Evolutionary conservation across 257 asterid species (phyloP).

Genomic region (Prunella vulgaris): DNA sequence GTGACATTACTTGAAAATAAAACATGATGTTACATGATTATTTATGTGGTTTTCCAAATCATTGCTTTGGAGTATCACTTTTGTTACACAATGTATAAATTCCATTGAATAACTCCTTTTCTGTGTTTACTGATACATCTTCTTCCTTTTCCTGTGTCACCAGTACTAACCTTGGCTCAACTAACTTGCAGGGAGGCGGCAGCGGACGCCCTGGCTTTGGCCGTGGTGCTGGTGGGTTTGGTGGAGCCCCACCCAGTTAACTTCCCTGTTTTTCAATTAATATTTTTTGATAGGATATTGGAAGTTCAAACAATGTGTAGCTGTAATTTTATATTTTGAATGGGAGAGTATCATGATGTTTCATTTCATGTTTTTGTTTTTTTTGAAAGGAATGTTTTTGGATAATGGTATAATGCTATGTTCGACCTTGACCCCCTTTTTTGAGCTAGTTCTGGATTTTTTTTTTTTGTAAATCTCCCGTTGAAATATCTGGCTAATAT

Average conservation of each 20-base stretch:
- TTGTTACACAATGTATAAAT: too few relatives aligned
- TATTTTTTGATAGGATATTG: slow-evolving; percentile 17
- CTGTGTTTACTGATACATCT: background rate
- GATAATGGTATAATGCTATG: background rate
- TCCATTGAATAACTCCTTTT: too few relatives aligned
- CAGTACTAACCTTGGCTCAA: background rate
- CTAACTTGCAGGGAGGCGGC: slow-evolving; percentile 31
- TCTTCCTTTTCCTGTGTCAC: background rate
- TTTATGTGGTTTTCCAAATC: too few relatives aligned
- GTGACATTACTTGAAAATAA: background rate
- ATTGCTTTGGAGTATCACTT: too few relatives aligned
- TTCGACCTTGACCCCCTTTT: background rate
- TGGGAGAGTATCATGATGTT: slow-evolving; percentile 6
- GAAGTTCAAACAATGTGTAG: slow-evolving; percentile 12
- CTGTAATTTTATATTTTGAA: slow-evolving; percentile 10
- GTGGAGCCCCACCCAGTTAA: slow-evolving; percentile 50
- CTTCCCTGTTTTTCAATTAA: background rate
- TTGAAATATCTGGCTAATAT: too few relatives aligned
- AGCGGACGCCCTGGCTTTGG: slow-evolving; percentile 51
- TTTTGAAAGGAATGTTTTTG: background rate
- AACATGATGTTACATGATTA: background rate
- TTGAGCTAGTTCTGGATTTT: background rate
- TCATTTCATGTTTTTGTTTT: too few relatives aligned
- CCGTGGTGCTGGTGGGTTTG: slow-evolving; percentile 50
- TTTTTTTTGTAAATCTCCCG: too few relatives aligned